Evolutionary conservation across 2,329 filamentous ascomycete species (phyloP).

Genomic region (Sclerotinia sclerotiorum): DNA sequence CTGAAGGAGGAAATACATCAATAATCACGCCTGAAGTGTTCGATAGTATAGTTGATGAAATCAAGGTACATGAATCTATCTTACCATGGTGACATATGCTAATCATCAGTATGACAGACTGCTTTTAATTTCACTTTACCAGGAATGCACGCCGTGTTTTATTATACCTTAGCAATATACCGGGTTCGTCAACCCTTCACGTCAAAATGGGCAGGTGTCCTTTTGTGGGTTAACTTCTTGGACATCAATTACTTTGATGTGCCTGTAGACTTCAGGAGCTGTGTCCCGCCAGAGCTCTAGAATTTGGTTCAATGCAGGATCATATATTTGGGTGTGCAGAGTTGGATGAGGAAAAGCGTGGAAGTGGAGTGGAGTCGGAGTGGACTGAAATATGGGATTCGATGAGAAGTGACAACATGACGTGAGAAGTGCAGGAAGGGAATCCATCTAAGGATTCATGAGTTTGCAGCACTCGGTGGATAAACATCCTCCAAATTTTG

Average conservation of each 20-base stretch:
- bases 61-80: background rate
- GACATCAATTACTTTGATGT: background rate
- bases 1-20: too few relatives aligned
- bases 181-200: too few relatives aligned
- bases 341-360: background rate
- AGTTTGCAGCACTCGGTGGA: background rate
- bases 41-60: background rate
- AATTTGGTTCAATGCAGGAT: background rate
- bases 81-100: background rate
- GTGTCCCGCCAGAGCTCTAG: rapidly evolving
- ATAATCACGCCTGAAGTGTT: too few relatives aligned
- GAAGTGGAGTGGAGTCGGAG: background rate
- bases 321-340: background rate
- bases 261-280: rapidly evolving
- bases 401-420: background rate
- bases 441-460: background rate
- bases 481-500: background rate
- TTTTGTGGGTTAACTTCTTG: background rate
- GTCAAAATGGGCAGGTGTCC: too few relatives aligned
- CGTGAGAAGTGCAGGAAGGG: background rate
- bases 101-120: background rate
- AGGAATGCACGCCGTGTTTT: rapidly evolving
- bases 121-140: background rate
- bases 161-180: rapidly evolving
- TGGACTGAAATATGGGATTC: background rate